A percentile compares a stretch with the other conserved stretches of the same genome.
Conservation (phyloP, 306 rosid species). For the Trifolium pratense region DNA sequence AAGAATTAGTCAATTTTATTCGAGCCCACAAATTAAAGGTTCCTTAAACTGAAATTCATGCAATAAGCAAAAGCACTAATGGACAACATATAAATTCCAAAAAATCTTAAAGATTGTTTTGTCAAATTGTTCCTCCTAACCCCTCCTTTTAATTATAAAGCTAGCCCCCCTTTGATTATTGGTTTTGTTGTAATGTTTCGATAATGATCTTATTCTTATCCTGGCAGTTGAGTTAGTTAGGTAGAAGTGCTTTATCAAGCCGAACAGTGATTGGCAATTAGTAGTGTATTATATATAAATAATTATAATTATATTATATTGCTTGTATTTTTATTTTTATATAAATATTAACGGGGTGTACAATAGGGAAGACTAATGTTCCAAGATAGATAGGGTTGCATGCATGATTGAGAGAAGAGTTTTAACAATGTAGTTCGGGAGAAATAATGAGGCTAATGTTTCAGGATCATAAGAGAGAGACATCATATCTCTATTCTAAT, state of each 20-base stretch:
- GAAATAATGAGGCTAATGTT: too few relatives aligned
- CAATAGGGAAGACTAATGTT: not conserved
- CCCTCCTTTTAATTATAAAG: constrained; percentile 25
- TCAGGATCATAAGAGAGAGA: too few relatives aligned
- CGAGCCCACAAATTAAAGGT: constrained; percentile 19
- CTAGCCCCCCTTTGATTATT: constrained; percentile 40
- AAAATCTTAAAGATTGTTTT: constrained; percentile 23
- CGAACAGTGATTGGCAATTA: constrained; percentile 25
- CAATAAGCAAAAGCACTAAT: constrained; percentile 38
- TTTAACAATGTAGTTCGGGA: too few relatives aligned
- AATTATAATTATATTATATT: constrained; percentile 14
- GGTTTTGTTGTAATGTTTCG: constrained; percentile 34
- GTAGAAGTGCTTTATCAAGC: constrained; percentile 38
- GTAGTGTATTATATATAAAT: constrained; percentile 28
- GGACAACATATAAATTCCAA: constrained; percentile 23
- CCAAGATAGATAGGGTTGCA: not conserved
- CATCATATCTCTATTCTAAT: too few relatives aligned
- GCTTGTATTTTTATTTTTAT: not conserved
- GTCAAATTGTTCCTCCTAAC: constrained; percentile 36
- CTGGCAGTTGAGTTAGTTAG: constrained; percentile 35
- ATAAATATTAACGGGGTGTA: not conserved
- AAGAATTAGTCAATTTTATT: constrained; percentile 33
- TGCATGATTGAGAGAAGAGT: not conserved
- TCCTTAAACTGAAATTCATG: constrained; percentile 42
- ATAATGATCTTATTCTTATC: constrained; percentile 35